Percentiles rank a stretch among this genome's conserved stretches.
These are phyloP conservation scores for Talaromyces albobiverticillius DNA, from an alignment of 2,329 filamentous ascomycete species.

Conservation along the genomic window DNA sequence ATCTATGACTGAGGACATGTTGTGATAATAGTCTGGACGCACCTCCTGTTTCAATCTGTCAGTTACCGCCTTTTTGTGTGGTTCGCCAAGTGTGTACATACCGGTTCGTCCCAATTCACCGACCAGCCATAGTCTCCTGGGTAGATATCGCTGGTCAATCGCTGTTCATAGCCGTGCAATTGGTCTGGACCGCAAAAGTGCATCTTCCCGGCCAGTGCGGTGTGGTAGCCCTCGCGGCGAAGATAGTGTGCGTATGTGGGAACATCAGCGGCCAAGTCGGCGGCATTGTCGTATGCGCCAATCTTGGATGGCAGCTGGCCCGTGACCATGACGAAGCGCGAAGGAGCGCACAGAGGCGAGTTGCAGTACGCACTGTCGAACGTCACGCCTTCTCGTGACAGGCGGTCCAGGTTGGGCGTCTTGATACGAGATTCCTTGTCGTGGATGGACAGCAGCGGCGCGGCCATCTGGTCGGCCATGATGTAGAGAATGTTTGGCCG, in stretches of 20 bases:
- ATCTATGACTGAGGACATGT: constrained; percentile 88
- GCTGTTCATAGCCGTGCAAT: constrained; percentile 87
- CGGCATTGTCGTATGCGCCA: constrained; percentile 86
- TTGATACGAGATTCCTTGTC: constrained; percentile 85
- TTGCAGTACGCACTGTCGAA: constrained; percentile 96
- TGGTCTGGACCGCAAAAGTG: constrained; percentile 90
- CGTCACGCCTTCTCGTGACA: constrained; percentile 78
- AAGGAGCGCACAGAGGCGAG: constrained; percentile 86
- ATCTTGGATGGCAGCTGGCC: constrained; percentile 90
- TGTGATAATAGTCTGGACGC: constrained; percentile 92
- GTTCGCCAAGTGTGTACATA: constrained; percentile 22
- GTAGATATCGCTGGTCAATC: constrained; percentile 93
- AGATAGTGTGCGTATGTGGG: constrained; percentile 94
- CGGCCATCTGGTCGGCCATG: constrained; percentile 94
- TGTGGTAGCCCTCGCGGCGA: constrained; percentile 80
- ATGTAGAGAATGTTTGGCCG: constrained; percentile 84
- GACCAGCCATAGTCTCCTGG: constrained; percentile 92
- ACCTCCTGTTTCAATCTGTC: constrained; percentile 30
- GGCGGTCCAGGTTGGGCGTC: constrained; percentile 81
- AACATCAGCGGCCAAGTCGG: constrained; percentile 76
- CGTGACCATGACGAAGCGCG: constrained; percentile 91
- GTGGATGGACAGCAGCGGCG: constrained; percentile 87
- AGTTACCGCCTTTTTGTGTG: not conserved
- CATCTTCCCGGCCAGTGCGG: constrained; percentile 91
- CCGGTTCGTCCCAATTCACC: constrained; percentile 91